Evolutionary conservation across 495 filamentous ascomycete genomes (phyloP), one percentile per base, ranked within the genome.

Genomic region (Cercophora sp.): DNA sequence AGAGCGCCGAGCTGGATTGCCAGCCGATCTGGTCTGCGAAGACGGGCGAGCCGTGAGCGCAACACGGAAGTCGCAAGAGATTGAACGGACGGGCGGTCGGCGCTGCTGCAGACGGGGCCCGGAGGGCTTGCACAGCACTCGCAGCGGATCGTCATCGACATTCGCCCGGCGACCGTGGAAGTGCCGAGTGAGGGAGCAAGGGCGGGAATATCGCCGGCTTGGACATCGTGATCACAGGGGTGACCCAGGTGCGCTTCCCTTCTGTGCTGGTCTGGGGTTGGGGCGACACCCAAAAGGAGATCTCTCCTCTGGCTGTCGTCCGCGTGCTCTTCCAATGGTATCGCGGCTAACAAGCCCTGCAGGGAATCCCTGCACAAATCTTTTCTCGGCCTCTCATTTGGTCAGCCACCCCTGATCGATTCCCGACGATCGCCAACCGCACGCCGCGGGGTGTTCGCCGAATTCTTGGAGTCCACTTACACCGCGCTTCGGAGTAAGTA

Each of bases 231-330:
- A 61, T 65, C 62, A 63, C 64, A 65, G 57, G 64, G 64, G 58
- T 67, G 57, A 51, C 31, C 19, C 48, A 51, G 47, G 46, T 27
- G 48, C 40, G 44, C 50, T 44, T 19, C 55, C 53, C 45, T 59
- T 8, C 23, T 23, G 8, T 62, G 63, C 61, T 66, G 63, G 64
- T 66, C 63, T 58, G 58, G 58, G 60, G 49, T 57, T 46, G 53
- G 49, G n/a, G 29, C 52, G 62, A 62, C 61, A 46, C 56, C 49
- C 61, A 48, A 47, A 51, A 46, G 57, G 48, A 62, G 62, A 65
- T 65, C 62, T 43, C 46, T 62, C 48, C 52, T 44, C 49, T 34
- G 41, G 46, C 43, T 48, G 42, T 43, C 37, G 34, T 49, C 48
- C 44, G n/a, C n/a, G 24, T 18, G 47, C 51, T n/a, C n/a, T n/a